These are phyloP conservation scores for Terana coerulea DNA, from an alignment of 768 basidiomycete species.

Conservation along the genomic window DNA sequence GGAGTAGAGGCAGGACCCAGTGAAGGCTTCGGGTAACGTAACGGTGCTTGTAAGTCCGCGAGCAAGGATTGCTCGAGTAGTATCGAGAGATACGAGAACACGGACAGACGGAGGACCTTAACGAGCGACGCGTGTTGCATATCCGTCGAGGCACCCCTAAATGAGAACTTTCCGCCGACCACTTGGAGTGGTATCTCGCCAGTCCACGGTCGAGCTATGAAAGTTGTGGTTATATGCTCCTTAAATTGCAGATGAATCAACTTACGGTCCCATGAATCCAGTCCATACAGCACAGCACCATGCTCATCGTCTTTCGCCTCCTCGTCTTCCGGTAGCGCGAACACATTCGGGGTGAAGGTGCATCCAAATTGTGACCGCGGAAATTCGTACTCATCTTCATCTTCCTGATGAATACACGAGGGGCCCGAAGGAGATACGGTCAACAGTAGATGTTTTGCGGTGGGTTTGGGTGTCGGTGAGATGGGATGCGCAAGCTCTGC, in stretches of 20 bases:
- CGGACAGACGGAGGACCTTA: constrained; percentile 46
- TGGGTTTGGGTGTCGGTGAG: constrained; percentile 26
- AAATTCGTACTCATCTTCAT: constrained; percentile 39
- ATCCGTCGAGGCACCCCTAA: constrained; percentile 43
- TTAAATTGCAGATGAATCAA: too few species aligned
- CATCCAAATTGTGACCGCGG: constrained; percentile 39
- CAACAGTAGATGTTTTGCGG: constrained; percentile 46
- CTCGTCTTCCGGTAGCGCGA: constrained; percentile 26
- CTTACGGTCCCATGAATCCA: constrained; percentile 50
- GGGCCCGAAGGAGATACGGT: constrained; percentile 39
- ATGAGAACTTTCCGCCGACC: constrained; percentile 60
- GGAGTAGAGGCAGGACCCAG: not conserved
- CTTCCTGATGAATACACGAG: constrained; percentile 4
- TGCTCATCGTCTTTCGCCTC: constrained; percentile 9
- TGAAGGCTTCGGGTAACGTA: constrained; percentile 40
- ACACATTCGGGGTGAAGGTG: constrained; percentile 39
- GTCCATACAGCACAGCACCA: constrained; percentile 42
- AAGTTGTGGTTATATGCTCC: not conserved
- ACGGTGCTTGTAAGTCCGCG: constrained; percentile 42
- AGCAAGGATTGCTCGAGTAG: constrained; percentile 60
- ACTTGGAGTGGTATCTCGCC: constrained; percentile 31
- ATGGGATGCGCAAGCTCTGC: constrained; percentile 25
- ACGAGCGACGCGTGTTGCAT: constrained; percentile 41
- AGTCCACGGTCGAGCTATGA: not conserved
- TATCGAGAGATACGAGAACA: constrained; percentile 55